Evolutionary conservation across 208 protist species (phyloP).

Genomic region (Acanthamoeba culbertsoni): DNA sequence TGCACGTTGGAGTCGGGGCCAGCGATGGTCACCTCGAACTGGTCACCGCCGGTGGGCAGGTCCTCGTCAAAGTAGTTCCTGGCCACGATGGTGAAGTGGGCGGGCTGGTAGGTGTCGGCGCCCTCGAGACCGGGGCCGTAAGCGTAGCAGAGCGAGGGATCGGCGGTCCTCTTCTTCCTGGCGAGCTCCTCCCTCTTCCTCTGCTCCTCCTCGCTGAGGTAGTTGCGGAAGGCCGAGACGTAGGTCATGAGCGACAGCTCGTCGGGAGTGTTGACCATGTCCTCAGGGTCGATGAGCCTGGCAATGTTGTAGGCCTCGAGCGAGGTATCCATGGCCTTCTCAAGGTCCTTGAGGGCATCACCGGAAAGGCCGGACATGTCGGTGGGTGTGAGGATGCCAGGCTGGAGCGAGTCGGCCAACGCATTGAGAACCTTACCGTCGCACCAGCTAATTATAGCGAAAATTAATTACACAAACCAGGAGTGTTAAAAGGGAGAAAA

Average conservation of each 20-base stretch:
- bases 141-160: constrained; percentile 49
- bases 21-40: constrained; percentile 67
- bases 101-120: constrained; percentile 53
- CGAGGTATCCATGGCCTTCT: constrained; percentile 70
- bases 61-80: constrained; percentile 74
- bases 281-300: constrained; percentile 57
- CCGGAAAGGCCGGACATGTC: constrained; percentile 56
- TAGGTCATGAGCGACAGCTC: constrained; percentile 80
- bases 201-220: constrained; percentile 63
- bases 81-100: constrained; percentile 74
- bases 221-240: constrained; percentile 73
- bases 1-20: constrained; percentile 70
- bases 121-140: constrained; percentile 65
- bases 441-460: constrained; percentile 51
- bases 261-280: constrained; percentile 74
- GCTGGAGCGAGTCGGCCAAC: constrained; percentile 69
- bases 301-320: constrained; percentile 62
- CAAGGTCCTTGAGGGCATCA: constrained; percentile 63
- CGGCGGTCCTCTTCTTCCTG: constrained; percentile 60
- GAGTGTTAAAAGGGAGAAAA: background rate
- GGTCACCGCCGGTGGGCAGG: constrained; percentile 71
- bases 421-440: constrained; percentile 70
- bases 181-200: constrained; percentile 52
- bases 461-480: constrained; percentile 23
- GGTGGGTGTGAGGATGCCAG: constrained; percentile 60